phyloP scores from a whole-genome alignment of 176 grass and related monocot species.

The Carex cristatella region DNA sequence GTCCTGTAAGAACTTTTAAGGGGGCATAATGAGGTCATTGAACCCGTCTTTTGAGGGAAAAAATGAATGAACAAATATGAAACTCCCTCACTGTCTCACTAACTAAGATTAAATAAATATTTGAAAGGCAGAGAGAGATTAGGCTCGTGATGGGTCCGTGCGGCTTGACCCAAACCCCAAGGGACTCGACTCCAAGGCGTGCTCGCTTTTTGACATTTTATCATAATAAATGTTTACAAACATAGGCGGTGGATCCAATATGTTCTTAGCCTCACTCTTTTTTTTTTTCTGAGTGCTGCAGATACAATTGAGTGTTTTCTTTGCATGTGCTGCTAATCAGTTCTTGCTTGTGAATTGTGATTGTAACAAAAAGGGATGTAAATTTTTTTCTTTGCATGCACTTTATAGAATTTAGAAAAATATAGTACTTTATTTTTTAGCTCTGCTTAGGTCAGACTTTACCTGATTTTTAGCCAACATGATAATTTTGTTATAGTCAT shows the following conservation, averaged over 20 bases:
- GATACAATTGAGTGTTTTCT: conserved; percentile 1
- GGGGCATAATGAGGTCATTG: conserved; percentile 10
- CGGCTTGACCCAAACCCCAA: conserved; percentile 23
- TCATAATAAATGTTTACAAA: conserved; percentile 5
- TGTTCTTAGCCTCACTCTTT: not conserved
- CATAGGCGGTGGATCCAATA: conserved; percentile 17
- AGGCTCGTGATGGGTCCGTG: conserved; percentile 10
- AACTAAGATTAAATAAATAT: not conserved
- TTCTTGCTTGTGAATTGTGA: not conserved
- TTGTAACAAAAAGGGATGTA: not conserved
- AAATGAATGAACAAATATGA: not conserved
- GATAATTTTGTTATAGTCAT: not conserved
- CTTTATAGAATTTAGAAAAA: not conserved
- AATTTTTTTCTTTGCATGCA: not conserved
- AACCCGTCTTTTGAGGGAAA: conserved; percentile 2
- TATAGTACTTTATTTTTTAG: not conserved
- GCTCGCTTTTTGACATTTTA: conserved; percentile 13
- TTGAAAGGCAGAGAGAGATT: not conserved
- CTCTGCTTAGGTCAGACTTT: not conserved
- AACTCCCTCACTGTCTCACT: not conserved
- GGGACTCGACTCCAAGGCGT: conserved; percentile 11
- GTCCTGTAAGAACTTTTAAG: not conserved
- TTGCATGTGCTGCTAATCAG: not conserved
- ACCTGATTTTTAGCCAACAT: not conserved
- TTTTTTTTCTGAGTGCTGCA: not conserved